These are phyloP conservation scores for Apiospora pterosperma DNA, from an alignment of 2,329 filamentous ascomycete genomes.

Conservation along the genomic window DNA sequence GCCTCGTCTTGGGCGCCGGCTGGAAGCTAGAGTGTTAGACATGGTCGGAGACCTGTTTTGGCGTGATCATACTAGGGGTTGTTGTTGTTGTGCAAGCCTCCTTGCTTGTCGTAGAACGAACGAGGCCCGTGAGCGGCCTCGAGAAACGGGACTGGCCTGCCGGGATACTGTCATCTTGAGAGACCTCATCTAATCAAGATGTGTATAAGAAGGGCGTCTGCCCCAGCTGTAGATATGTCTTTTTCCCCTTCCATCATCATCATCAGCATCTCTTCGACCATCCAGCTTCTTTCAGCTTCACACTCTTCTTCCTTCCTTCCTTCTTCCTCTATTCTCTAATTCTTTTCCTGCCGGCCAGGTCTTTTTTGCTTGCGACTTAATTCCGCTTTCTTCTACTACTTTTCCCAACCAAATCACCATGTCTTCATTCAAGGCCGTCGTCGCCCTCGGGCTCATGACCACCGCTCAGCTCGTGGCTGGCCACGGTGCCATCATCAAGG, in stretches of 20 bases:
- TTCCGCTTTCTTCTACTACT: neutral
- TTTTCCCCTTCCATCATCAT: slow-evolving; percentile 15
- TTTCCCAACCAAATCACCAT: slow-evolving; percentile 13
- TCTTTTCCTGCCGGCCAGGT: slow-evolving; percentile 24
- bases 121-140: slow-evolving; percentile 2
- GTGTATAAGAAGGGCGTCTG: slow-evolving; percentile 18
- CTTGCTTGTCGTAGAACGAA: neutral
- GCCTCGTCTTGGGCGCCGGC: neutral
- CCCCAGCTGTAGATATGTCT: slow-evolving; percentile 7
- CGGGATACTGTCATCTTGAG: neutral
- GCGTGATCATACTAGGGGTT: neutral
- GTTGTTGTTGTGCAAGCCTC: neutral
- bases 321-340: slow-evolving; percentile 3
- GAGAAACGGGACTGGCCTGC: neutral
- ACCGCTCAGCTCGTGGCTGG: slow-evolving; percentile 53
- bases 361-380: slow-evolving; percentile 9
- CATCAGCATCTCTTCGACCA: slow-evolving; percentile 15
- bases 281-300: slow-evolving; percentile 4
- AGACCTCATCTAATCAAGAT: slow-evolving; percentile 9
- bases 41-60: neutral
- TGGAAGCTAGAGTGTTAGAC: neutral
- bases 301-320: slow-evolving; percentile 11
- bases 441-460: slow-evolving; percentile 47
- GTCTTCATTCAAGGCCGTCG: slow-evolving; percentile 23
- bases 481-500: slow-evolving; percentile 58